These are phyloP conservation scores for Phylloporus rhodoxanthus DNA, from an alignment of 768 basidiomycete species.

Conservation along the genomic window DNA sequence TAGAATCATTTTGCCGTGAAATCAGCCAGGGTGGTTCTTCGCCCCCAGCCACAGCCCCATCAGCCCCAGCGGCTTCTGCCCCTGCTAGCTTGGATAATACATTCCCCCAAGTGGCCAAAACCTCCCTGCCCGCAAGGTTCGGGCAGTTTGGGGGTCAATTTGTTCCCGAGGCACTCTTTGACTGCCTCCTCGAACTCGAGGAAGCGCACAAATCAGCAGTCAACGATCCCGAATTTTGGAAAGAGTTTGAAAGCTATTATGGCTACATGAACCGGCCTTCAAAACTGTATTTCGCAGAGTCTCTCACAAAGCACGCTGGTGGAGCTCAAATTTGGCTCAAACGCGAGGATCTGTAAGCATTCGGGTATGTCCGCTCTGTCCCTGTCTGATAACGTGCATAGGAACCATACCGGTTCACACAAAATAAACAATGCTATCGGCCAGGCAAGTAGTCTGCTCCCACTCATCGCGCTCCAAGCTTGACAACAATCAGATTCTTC, in stretches of 20 bases:
- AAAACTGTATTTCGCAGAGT: conserved; percentile 84
- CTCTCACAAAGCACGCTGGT: conserved; percentile 82
- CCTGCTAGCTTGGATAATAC: conserved; percentile 7
- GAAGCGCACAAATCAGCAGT: conserved; percentile 84
- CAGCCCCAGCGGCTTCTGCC: background rate
- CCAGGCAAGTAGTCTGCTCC: conserved; percentile 47
- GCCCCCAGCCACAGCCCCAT: conserved; percentile 1
- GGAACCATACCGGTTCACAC: conserved; percentile 97
- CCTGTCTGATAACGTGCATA: conserved; percentile 25
- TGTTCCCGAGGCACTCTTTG: conserved; percentile 94
- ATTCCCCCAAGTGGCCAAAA: conserved; percentile 31
- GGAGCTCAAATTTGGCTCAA: conserved; percentile 98
- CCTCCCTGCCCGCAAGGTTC: conserved; percentile 73
- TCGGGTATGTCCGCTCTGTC: background rate
- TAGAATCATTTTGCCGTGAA: conserved; percentile 71
- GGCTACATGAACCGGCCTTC: conserved; percentile 95
- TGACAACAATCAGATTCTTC: conserved; percentile 58
- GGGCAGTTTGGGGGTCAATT: conserved; percentile 97
- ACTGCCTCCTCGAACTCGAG: conserved; percentile 85
- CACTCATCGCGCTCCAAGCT: background rate
- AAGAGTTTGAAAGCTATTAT: conserved; percentile 82
- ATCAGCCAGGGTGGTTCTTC: conserved; percentile 45
- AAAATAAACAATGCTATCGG: conserved; percentile 99
- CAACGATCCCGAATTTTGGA: conserved; percentile 85
- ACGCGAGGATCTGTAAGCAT: conserved; percentile 78